Evolutionary conservation across 2,329 filamentous ascomycete genomes (phyloP).

Genomic region (Phaeoacremonium minimum): DNA sequence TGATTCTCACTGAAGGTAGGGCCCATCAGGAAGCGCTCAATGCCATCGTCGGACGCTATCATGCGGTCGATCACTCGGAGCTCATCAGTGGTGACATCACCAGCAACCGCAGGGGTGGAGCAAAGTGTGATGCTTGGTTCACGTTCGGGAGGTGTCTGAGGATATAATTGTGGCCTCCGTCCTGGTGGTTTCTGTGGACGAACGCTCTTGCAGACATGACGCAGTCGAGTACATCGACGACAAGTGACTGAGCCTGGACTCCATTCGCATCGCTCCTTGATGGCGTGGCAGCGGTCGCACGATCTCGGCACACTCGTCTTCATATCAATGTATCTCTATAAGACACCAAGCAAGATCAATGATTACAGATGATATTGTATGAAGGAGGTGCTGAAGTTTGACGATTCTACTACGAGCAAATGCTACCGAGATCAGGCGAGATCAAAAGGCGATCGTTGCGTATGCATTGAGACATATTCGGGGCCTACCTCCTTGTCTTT

Average conservation of each 20-base stretch:
- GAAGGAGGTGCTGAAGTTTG: too few species aligned
- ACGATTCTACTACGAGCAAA: too few species aligned
- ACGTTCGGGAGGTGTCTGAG: background rate
- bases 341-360: too few species aligned
- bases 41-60: constrained; percentile 8
- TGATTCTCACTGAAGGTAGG: constrained; percentile 15
- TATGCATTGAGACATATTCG: too few species aligned
- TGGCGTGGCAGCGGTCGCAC: constrained; percentile 19
- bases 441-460: too few species aligned
- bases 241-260: constrained; percentile 7
- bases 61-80: constrained; percentile 3
- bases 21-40: constrained; percentile 13
- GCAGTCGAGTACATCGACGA: constrained; percentile 15
- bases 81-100: background rate
- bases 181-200: constrained; percentile 12
- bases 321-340: too few species aligned
- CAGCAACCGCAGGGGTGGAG: too few species aligned
- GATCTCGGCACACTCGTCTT: too few species aligned
- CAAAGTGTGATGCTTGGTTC: too few species aligned
- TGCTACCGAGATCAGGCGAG: too few species aligned
- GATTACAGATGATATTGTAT: too few species aligned
- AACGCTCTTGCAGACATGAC: constrained; percentile 10
- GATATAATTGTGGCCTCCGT: constrained; percentile 7
- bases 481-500: too few species aligned
- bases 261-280: constrained; percentile 19